Evolutionary conservation across 2,329 filamentous ascomycete species (phyloP).

Genomic region (Penicillium sp.): DNA sequence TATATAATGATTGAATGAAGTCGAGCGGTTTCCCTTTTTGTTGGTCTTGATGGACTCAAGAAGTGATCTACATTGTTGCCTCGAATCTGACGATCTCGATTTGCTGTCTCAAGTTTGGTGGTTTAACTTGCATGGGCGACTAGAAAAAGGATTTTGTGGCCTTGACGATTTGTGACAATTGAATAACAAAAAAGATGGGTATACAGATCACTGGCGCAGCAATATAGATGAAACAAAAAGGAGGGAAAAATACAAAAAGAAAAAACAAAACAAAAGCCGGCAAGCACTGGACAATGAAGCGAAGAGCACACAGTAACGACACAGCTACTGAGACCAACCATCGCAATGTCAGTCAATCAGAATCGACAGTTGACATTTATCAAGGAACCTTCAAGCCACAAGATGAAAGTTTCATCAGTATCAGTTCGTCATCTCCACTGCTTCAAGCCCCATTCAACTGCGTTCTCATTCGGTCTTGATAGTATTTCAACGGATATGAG

Average conservation of each 20-base stretch:
- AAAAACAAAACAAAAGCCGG: constrained; percentile 7
- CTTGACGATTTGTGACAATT: constrained; percentile 1
- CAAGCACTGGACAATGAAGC: neutral
- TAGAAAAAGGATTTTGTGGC: too few species aligned
- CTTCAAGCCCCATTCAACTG: constrained; percentile 22
- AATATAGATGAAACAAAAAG: neutral
- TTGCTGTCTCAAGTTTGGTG: too few species aligned
- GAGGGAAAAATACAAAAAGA: constrained; percentile 7
- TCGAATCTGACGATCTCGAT: too few species aligned
- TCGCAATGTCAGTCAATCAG: neutral
- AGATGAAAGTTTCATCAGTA: neutral
- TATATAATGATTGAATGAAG: too few species aligned
- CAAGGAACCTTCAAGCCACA: too few species aligned
- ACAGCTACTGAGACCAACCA: neutral
- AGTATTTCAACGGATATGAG: constrained; percentile 27
- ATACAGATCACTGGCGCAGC: constrained; percentile 6
- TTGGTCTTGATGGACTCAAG: too few species aligned
- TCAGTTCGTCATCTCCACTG: neutral
- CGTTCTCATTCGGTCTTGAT: constrained; percentile 25
- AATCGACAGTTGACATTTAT: too few species aligned
- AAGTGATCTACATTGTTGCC: too few species aligned
- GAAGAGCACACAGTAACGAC: too few species aligned
- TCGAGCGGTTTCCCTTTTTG: too few species aligned
- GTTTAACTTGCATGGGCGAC: too few species aligned
- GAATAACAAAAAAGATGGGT: constrained; percentile 14